Evolutionary conservation across 495 filamentous ascomycete genomes (phyloP).

Genomic region (Aspergillus nanangensis): DNA sequence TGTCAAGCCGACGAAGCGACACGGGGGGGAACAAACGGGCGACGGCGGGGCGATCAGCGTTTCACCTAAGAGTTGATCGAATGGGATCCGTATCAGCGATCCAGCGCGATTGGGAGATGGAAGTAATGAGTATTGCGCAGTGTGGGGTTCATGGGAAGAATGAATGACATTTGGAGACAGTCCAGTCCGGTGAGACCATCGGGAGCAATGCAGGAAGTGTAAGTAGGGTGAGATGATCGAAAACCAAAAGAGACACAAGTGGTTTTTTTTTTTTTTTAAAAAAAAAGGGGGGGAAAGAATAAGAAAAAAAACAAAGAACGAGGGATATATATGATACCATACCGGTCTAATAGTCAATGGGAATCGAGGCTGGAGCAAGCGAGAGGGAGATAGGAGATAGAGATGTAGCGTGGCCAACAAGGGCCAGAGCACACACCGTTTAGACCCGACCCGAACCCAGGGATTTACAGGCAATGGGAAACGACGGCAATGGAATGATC

Average conservation of each 20-base stretch:
- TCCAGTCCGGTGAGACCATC: too few relatives aligned
- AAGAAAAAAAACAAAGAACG: constrained; percentile 13
- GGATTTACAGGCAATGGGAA: constrained; percentile 14
- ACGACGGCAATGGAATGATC: constrained; percentile 7
- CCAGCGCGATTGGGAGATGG: constrained; percentile 4
- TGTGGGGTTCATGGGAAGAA: neutral
- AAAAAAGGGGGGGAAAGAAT: constrained; percentile 11
- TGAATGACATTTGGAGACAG: too few relatives aligned
- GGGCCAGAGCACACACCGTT: constrained; percentile 19
- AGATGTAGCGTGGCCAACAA: constrained; percentile 1
- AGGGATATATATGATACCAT: constrained; percentile 11
- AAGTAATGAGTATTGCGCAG: constrained; percentile 8
- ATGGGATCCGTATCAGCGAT: neutral
- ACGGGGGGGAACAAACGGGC: constrained; percentile 12
- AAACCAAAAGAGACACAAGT: too few relatives aligned
- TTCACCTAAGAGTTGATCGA: constrained; percentile 7
- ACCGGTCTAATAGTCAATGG: constrained; percentile 3
- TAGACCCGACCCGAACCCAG: constrained; percentile 18
- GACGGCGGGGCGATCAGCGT: constrained; percentile 3
- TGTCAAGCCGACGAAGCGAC: constrained; percentile 20
- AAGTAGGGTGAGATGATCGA: too few relatives aligned
- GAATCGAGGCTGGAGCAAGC: neutral
- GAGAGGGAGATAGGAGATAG: neutral
- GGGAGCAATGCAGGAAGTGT: too few relatives aligned
- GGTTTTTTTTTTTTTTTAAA: too few relatives aligned